phyloP scores from a whole-genome alignment of 352 stramenopile genomes.

The Phytophthora hybrid region DNA sequence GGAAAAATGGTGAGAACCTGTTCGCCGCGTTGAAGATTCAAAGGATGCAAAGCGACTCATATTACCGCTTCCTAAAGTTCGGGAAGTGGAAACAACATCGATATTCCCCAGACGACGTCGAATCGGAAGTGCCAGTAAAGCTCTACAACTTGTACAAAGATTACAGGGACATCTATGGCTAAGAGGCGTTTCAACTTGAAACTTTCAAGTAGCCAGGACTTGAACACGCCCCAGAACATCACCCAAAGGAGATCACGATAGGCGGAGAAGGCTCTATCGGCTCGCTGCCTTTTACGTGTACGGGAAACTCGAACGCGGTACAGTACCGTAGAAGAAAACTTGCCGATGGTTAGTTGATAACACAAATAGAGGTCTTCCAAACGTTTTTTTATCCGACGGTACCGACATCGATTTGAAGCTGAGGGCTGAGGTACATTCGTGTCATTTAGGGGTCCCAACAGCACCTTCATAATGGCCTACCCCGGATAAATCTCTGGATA shows the following conservation, averaged over 20 bases:
- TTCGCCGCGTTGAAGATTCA: constrained; percentile 9
- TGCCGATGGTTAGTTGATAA: constrained; percentile 8
- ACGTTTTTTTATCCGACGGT: too few relatives aligned
- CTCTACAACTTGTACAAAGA: neutral
- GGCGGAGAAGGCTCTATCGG: neutral
- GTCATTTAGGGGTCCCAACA: too few relatives aligned
- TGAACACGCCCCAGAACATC: neutral
- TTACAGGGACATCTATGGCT: constrained; percentile 4
- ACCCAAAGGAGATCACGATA: constrained; percentile 10
- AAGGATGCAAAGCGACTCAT: neutral
- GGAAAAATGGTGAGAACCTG: neutral
- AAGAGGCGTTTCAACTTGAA: constrained; percentile 1
- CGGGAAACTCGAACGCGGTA: neutral
- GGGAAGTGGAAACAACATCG: constrained; percentile 7
- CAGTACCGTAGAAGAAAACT: constrained; percentile 11
- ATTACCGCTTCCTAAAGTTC: constrained; percentile 8
- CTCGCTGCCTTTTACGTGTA: constrained; percentile 1
- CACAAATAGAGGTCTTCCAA: neutral
- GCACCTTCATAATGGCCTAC: too few relatives aligned
- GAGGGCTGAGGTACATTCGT: too few relatives aligned
- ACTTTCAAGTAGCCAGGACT: constrained; percentile 11
- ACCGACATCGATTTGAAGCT: too few relatives aligned
- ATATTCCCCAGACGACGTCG: neutral
- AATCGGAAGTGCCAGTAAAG: neutral
- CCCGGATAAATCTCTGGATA: too few relatives aligned